Evolutionary conservation across 73 alveolate genomes (phyloP).

Genomic region (Paramecium tetraurelia): DNA sequence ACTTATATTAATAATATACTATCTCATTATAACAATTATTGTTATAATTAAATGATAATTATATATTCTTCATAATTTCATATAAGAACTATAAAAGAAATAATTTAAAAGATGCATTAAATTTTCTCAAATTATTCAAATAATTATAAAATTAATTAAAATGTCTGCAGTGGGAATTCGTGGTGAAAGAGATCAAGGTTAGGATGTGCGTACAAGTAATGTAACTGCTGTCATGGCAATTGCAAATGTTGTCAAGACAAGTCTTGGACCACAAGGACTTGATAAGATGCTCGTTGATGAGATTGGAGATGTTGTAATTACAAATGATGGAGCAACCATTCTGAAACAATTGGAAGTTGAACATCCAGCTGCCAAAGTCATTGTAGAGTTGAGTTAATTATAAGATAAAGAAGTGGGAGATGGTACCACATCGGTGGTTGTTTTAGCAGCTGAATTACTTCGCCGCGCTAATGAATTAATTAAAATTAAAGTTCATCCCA

Average conservation of each 20-base stretch:
- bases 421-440: slow-evolving; percentile 99
- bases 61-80: not conserved
- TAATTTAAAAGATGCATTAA: not conserved
- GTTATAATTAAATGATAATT: no score
- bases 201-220: slow-evolving; percentile 92
- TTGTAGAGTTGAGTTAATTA: slow-evolving; percentile 95
- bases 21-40: no score
- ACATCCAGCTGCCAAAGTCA: slow-evolving; percentile 99
- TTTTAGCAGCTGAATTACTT: slow-evolving; percentile 97
- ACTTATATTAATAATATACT: not conserved
- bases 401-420: slow-evolving; percentile 99
- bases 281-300: slow-evolving; percentile 99
- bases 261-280: slow-evolving; percentile 99
- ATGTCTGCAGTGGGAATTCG: slow-evolving; percentile 80
- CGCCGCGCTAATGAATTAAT: slow-evolving; percentile 98
- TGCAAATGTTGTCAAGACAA: slow-evolving; percentile 94
- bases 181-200: slow-evolving; percentile 95
- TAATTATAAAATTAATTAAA: not conserved
- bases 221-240: slow-evolving; percentile 87
- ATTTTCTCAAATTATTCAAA: not conserved
- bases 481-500: slow-evolving; percentile 97
- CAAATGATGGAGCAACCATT: slow-evolving; percentile 99
- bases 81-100: not conserved
- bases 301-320: slow-evolving; percentile 98
- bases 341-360: slow-evolving; percentile 93